Conservation (phyloP, 768 basidiomycete genomes). For the Boletus rex-veris region DNA sequence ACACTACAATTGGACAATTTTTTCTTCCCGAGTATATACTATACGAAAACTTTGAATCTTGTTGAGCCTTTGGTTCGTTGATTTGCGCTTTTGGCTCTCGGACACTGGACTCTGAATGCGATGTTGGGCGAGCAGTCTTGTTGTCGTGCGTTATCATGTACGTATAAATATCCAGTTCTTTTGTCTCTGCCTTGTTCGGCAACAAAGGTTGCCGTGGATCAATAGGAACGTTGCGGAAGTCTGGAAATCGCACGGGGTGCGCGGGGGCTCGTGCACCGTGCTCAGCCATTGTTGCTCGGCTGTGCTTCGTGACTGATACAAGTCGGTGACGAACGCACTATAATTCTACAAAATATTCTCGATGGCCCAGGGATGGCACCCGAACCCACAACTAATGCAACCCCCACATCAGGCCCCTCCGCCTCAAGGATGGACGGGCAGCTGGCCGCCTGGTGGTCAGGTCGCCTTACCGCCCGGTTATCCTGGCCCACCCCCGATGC, state of each 20-base stretch:
- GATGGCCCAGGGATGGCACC: slow-evolving; percentile 33
- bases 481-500: slow-evolving; percentile 53
- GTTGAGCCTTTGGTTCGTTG: not conserved
- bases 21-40: not conserved
- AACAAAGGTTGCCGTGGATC: not conserved
- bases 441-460: slow-evolving; percentile 34
- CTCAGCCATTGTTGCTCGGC: slow-evolving; percentile 12
- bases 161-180: too few species aligned
- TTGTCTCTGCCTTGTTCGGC: not conserved
- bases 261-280: slow-evolving; percentile 12
- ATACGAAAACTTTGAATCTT: too few species aligned
- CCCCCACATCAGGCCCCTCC: slow-evolving; percentile 18
- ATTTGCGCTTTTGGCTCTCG: not conserved
- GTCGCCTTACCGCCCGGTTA: slow-evolving; percentile 33
- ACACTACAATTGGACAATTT: not conserved
- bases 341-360: not conserved
- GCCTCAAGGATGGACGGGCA: slow-evolving; percentile 35
- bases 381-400: slow-evolving; percentile 34
- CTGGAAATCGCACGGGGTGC: slow-evolving; percentile 10
- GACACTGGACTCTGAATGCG: not conserved
- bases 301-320: slow-evolving; percentile 8
- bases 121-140: not conserved
- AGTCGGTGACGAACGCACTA: not conserved
- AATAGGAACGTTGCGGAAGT: not conserved
- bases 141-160: not conserved